Percentiles rank a stretch among this genome's conserved stretches.
Conservation (phyloP, 768 basidiomycete species). For the Collybiopsis confluens region DNA sequence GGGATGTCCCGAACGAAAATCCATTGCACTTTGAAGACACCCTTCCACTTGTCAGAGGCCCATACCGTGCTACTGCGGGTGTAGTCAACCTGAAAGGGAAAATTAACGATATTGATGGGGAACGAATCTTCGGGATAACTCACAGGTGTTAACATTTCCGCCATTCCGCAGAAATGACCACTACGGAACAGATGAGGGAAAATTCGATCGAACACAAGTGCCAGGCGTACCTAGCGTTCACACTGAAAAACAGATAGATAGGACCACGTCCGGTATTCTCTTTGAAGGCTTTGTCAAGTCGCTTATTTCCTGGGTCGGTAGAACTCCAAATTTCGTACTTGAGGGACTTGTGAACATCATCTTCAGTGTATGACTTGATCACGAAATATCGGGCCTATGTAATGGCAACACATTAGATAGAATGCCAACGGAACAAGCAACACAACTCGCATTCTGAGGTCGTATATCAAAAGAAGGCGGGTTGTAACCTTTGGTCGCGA, state of each 20-base stretch:
- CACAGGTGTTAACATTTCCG: constrained; percentile 95
- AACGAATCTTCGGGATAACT: constrained; percentile 18
- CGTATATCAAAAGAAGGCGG: constrained; percentile 78
- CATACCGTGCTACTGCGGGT: constrained; percentile 93
- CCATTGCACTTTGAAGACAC: constrained; percentile 98
- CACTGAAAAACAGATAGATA: constrained; percentile 97
- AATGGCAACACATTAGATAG: constrained; percentile 5
- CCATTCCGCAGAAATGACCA: constrained; percentile 98
- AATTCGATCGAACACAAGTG: neutral
- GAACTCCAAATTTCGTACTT: constrained; percentile 99
- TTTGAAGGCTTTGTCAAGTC: constrained; percentile 95
- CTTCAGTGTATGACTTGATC: constrained; percentile 98
- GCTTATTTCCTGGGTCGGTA: constrained; percentile 94
- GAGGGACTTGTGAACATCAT: constrained; percentile 97
- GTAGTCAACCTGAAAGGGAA: constrained; percentile 71
- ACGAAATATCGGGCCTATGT: constrained; percentile 87
- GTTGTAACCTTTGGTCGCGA: constrained; percentile 88
- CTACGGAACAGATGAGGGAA: constrained; percentile 30
- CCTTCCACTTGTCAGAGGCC: constrained; percentile 99
- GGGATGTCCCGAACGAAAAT: constrained; percentile 96
- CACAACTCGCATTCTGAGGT: constrained; percentile 63
- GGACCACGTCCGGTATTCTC: constrained; percentile 90
- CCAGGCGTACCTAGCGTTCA: constrained; percentile 79
- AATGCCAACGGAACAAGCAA: neutral
- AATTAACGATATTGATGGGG: constrained; percentile 1